Base-by-base conservation (phyloP, 2,329 filamentous ascomycete species). In the Colletotrichum orbiculare region DNA sequence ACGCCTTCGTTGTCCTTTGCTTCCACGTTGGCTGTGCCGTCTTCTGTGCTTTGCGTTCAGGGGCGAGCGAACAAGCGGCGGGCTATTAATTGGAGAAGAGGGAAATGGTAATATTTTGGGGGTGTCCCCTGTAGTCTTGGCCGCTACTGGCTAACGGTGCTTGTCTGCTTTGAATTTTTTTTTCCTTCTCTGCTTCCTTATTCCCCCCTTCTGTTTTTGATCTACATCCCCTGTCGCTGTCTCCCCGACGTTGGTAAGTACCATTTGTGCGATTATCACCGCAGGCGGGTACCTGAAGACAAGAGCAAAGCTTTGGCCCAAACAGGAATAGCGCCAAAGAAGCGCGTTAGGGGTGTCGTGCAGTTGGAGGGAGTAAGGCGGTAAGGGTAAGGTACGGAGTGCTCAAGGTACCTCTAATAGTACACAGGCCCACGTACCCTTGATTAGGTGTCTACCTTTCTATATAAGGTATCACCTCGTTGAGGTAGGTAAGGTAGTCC, bases 71-170 rank as follows among this genome's bases (percentile, higher is more conserved):
- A 50, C 47, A 56, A 61, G 47, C 61, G 41, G 50, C 50, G 47
- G 55, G 47, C 65, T 60, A 65, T 65, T 61, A 61, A 66, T 65
- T 66, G 54, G 55, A 60, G 60, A 55, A 67, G 61, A 57, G 56
- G 49, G 57, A 62, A 67, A 49, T 67, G 63, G 53, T 57, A 59
- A 45, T 61, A 54, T 59, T 64, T 59, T 41, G 63, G 38, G 46
- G 53, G 45, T 50, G 46, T 42, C 63, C 38, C 63, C 58, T 66
- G 63, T 41, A 66, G 41, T 46, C 62, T 65, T 62, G 58, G 62
- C 62, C 42, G 38, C 58, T 55, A 57, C 17, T 25, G 25, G 25
- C 4, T 5, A 25, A 25, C 49, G 46, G 50, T 56, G 53, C 60
- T 50, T 57, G 59, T 62, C 59, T 42, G 25, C 42, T 49, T 45